These are phyloP conservation scores for Aspergillus japonicus DNA, from an alignment of 2,329 filamentous ascomycete genomes.

Conservation along the genomic window DNA sequence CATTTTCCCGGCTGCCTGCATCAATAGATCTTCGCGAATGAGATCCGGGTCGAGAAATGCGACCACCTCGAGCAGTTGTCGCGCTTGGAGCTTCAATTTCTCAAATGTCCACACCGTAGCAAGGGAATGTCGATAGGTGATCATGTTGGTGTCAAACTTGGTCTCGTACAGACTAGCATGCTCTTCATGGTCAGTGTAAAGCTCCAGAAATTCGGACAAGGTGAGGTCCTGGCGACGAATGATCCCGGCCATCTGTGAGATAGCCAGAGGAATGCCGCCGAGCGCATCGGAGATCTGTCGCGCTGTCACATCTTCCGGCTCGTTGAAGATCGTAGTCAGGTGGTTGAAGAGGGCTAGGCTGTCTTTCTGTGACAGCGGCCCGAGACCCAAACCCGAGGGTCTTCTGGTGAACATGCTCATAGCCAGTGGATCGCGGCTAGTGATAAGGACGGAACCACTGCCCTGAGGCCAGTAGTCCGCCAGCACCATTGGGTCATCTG, in stretches of 20 bases:
- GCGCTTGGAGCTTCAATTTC: constrained; percentile 1
- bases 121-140: constrained; percentile 1
- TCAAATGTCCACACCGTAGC: constrained; percentile 6
- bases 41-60: constrained; percentile 2
- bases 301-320: neutral
- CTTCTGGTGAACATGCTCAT: constrained; percentile 6
- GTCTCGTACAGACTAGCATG: constrained; percentile 4
- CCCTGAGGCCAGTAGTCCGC: constrained; percentile 8
- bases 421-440: constrained; percentile 7
- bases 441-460: constrained; percentile 2
- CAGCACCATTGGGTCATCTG: constrained; percentile 3
- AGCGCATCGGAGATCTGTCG: neutral
- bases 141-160: constrained; percentile 1
- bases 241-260: constrained; percentile 7
- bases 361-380: constrained; percentile 2
- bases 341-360: constrained; percentile 1
- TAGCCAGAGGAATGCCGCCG: constrained; percentile 3
- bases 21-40: neutral
- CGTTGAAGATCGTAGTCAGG: neutral
- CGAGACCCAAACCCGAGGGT: neutral
- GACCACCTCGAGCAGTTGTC: neutral
- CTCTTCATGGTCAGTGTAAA: constrained; percentile 3
- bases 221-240: constrained; percentile 7
- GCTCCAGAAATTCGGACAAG: constrained; percentile 1
- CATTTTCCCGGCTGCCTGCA: too few relatives aligned